Evolutionary conservation across 352 stramenopile genomes (phyloP), one percentile per base, ranked within the genome.

Genomic region (Pythium brachiatum): DNA sequence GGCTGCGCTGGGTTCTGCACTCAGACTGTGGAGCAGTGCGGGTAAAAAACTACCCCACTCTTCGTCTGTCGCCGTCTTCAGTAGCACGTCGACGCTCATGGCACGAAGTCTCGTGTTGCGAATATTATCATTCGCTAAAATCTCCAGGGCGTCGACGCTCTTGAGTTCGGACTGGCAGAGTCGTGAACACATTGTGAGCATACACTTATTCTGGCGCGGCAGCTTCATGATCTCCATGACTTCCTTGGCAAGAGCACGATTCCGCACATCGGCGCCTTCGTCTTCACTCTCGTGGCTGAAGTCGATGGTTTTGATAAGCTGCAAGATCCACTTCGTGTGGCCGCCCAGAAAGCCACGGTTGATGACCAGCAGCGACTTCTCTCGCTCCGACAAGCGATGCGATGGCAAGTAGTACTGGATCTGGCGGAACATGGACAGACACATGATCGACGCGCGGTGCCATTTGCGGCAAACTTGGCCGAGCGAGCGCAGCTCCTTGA

Each of bases 331-430:
- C 67, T 93, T 93, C 1, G 82, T 92, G 34, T 95, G 86, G 0
- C 86, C 86, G 18, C 68, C 64, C 11, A 95, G 58, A 46, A 93
- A 93, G 48, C 70, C 69, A n/a, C 86, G 82, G 38, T 95, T 95
- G 53, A 90, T 88, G 25, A 92, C 75, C 32, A 95, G 56, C 59
- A 90, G 69, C 36, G 84, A 72, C 65, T 90, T 88, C 57, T 95
- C 83, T 21, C 81, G 68, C 44, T 81, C 75, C 5, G 83, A 92
- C 15, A 93, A 57, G 8, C 79, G 75, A 61, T 95, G 86, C 12
- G 80, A 88, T 15, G 86, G 86, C 25, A 95, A 57, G 63, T 92
- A 93, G 43, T 95, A 95, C 62, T 95, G 86, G 60, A 95, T 92
- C 74, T 94, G 85, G 27, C 85, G 85, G 38, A 94, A 92, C 78